A percentile compares a stretch with the other conserved stretches of the same genome.
phyloP scores from a whole-genome alignment of 768 basidiomycete species.

The Termitomyces sp. region DNA sequence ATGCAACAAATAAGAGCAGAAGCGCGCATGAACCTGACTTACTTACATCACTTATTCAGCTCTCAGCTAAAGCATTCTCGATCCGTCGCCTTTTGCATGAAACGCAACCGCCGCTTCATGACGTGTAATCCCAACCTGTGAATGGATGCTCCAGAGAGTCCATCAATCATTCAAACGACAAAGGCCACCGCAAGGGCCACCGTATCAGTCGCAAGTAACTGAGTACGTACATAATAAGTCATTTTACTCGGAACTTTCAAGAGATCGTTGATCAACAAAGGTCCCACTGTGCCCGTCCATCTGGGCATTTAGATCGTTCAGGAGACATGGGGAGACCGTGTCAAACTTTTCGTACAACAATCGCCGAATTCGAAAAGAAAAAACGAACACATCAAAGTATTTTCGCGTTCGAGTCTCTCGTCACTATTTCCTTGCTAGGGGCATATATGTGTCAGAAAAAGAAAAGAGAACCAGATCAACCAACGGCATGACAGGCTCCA shows the following conservation, averaged over 20 bases:
- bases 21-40: conserved; percentile 1
- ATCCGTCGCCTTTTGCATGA: no score
- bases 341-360: background rate
- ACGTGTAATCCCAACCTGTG: background rate
- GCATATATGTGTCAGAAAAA: background rate
- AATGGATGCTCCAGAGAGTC: conserved; percentile 7
- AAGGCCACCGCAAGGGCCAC: no score
- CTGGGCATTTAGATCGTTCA: background rate
- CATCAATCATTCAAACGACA: background rate
- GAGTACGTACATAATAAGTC: background rate
- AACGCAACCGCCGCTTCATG: no score
- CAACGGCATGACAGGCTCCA: background rate
- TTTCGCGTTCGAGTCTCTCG: background rate
- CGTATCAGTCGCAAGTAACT: no score
- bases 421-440: background rate
- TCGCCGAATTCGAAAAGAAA: no score
- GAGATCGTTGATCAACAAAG: background rate
- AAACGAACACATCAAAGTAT: background rate
- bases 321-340: conserved; percentile 2
- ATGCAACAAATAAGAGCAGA: background rate
- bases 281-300: no score
- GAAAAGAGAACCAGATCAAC: background rate
- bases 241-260: conserved; percentile 10
- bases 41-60: conserved; percentile 5
- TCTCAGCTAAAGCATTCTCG: conserved; percentile 3